Conservation (phyloP, 345 rosid genomes). For the Populus simonii region DNA sequence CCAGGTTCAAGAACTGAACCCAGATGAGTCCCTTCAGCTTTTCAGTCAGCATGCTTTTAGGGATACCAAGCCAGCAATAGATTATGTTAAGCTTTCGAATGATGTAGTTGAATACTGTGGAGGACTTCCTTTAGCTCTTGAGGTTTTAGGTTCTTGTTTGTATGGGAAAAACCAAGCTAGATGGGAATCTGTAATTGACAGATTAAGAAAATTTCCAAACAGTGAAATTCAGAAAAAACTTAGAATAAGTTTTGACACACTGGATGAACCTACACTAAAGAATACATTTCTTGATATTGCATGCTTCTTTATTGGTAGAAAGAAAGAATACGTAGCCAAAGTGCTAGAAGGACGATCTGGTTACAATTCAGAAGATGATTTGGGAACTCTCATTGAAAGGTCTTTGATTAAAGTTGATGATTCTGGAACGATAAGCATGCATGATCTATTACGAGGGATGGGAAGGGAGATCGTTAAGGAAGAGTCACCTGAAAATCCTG, state of each 20-base stretch:
- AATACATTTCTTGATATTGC: neutral
- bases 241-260: neutral
- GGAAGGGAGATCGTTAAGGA: too few relatives aligned
- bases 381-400: neutral
- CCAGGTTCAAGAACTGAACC: neutral
- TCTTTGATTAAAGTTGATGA: neutral
- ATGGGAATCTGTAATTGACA: conserved; percentile 1
- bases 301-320: neutral
- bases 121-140: conserved; percentile 14
- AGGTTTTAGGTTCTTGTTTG: conserved; percentile 11
- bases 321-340: neutral
- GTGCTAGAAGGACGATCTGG: neutral
- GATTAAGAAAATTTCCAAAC: neutral
- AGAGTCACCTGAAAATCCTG: neutral
- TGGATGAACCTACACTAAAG: neutral
- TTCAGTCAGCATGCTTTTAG: conserved; percentile 10
- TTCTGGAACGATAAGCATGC: too few relatives aligned
- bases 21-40: neutral
- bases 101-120: neutral
- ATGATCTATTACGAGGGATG: too few relatives aligned
- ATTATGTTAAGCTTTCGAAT: neutral
- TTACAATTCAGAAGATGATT: neutral
- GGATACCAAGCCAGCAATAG: neutral
- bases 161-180: neutral
- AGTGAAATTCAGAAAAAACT: neutral